Conservation (phyloP, 2,329 filamentous ascomycete species). For the Fusarium sp. region DNA sequence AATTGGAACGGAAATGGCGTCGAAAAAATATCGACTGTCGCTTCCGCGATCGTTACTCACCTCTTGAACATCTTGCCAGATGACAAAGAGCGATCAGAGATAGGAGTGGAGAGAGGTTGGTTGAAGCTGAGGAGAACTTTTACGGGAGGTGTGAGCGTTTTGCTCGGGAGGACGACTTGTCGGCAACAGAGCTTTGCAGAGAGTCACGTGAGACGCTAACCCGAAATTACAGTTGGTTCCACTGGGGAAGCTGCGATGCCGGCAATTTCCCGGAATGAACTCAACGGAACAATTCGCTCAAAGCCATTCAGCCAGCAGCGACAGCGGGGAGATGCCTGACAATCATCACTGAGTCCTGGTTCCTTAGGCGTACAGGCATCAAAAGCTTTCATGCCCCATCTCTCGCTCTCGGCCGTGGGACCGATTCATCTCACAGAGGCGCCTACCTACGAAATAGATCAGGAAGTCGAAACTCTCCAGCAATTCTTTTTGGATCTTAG, state of each 20-base stretch:
- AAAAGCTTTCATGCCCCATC: neutral
- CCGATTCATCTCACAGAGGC: neutral
- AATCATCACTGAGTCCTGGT: slow-evolving; percentile 17
- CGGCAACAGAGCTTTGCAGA: slow-evolving; percentile 56
- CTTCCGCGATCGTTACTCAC: slow-evolving; percentile 63
- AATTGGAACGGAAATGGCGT: slow-evolving; percentile 54
- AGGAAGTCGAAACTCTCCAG: neutral
- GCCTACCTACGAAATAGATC: neutral
- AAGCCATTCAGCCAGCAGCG: slow-evolving; percentile 3
- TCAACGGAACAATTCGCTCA: slow-evolving; percentile 44
- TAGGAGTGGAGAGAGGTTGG: slow-evolving; percentile 68
- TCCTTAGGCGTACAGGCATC: slow-evolving; percentile 4
- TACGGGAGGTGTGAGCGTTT: slow-evolving; percentile 60
- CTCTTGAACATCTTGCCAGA: slow-evolving; percentile 86
- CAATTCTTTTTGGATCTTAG: neutral
- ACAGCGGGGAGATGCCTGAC: slow-evolving; percentile 15
- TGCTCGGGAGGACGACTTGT: slow-evolving; percentile 58
- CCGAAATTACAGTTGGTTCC: slow-evolving; percentile 43
- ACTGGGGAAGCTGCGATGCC: slow-evolving; percentile 43
- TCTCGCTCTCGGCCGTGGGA: neutral
- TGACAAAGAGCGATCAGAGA: slow-evolving; percentile 72
- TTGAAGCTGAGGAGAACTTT: slow-evolving; percentile 61
- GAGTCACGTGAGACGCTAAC: slow-evolving; percentile 54
- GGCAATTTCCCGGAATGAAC: slow-evolving; percentile 47
- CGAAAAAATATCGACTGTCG: slow-evolving; percentile 43